phyloP scores from a whole-genome alignment of 2,329 filamentous ascomycete genomes.

The Diaporthe vaccinii region DNA sequence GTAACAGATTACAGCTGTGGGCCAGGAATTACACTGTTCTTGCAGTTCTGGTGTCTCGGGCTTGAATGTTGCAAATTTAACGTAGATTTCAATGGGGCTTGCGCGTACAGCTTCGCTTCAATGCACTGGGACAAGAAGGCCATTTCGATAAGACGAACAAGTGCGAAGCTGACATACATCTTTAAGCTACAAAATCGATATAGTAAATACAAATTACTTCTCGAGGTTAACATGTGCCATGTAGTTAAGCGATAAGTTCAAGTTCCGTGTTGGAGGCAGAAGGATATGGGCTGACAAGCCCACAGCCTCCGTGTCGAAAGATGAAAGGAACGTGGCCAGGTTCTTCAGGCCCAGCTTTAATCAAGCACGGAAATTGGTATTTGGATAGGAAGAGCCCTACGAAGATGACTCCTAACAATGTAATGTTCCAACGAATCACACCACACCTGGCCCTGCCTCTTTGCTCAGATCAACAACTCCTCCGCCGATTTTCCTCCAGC shows the following conservation, averaged over 20 bases:
- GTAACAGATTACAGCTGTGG: not conserved
- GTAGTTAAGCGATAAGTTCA: too few relatives aligned
- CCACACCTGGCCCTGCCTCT: not conserved
- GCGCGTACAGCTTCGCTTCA: not conserved
- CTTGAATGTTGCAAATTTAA: not conserved
- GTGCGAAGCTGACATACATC: not conserved
- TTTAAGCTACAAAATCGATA: not conserved
- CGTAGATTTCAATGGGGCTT: not conserved
- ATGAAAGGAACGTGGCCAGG: too few relatives aligned
- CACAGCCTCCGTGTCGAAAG: too few relatives aligned
- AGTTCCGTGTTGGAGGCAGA: too few relatives aligned
- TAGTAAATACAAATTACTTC: not conserved
- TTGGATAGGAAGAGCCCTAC: not conserved
- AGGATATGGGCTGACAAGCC: too few relatives aligned
- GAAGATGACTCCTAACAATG: not conserved
- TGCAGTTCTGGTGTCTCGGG: not conserved
- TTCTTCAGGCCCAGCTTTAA: not conserved
- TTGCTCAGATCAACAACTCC: not conserved
- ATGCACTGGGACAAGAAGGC: not conserved
- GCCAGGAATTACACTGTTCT: not conserved
- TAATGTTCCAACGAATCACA: not conserved
- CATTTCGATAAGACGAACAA: not conserved
- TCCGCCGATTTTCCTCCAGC: too few relatives aligned
- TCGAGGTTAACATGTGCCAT: too few relatives aligned
- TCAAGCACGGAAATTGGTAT: not conserved